These are phyloP conservation scores for Microdochium nivale DNA, from an alignment of 2,329 filamentous ascomycete genomes.

Conservation along the genomic window DNA sequence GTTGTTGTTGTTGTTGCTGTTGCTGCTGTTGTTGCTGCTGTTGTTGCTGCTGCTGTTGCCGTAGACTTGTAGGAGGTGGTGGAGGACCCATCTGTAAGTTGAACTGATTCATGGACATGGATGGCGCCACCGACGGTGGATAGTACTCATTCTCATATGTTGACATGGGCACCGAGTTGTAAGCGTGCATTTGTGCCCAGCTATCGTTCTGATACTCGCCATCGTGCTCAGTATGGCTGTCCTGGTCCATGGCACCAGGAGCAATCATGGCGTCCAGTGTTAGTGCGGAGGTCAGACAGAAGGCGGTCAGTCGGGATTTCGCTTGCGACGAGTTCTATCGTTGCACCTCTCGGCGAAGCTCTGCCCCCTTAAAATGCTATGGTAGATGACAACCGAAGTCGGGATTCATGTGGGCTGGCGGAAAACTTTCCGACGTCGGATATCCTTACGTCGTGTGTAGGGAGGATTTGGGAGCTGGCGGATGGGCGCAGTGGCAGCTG, in stretches of 20 bases:
- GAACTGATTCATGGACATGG: conserved; percentile 41
- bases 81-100: conserved; percentile 45
- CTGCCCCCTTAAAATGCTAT: too few species aligned
- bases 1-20: conserved; percentile 28
- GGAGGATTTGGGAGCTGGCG: too few species aligned
- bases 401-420: too few species aligned
- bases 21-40: conserved; percentile 27
- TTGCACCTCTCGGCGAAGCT: too few species aligned
- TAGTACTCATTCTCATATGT: conserved; percentile 61
- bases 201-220: conserved; percentile 33
- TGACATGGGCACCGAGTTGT: conserved; percentile 61
- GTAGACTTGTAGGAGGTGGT: conserved; percentile 43
- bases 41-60: conserved; percentile 35
- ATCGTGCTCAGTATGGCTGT: conserved; percentile 35
- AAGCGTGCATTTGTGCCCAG: conserved; percentile 51
- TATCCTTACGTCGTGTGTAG: too few species aligned
- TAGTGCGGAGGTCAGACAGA: too few species aligned
- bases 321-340: too few species aligned
- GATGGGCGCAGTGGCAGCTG: too few species aligned
- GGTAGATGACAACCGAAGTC: too few species aligned
- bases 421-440: too few species aligned
- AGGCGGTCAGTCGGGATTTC: too few species aligned
- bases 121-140: conserved; percentile 38
- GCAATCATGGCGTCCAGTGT: neutral
- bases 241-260: conserved; percentile 34